Evolutionary conservation across 331 rosid species (phyloP).

Genomic region (Quercus tomentella): DNA sequence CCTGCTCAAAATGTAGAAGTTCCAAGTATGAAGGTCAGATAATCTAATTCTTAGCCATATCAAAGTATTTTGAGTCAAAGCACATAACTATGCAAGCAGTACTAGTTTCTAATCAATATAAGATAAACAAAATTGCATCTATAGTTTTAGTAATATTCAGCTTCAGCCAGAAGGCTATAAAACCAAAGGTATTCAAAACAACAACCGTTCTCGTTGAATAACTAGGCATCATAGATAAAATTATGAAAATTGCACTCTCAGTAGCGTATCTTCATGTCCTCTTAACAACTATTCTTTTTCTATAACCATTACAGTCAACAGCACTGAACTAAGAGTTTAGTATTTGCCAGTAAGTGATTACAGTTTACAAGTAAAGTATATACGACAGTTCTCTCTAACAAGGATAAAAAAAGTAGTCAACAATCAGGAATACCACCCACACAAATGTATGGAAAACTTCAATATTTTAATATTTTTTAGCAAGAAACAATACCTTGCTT

Average conservation of each 20-base stretch:
- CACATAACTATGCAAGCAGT: background rate
- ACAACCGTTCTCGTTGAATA: background rate
- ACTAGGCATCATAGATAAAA: background rate
- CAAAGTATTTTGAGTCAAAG: background rate
- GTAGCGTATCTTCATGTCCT: background rate
- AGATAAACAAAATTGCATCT: background rate
- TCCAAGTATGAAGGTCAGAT: slow-evolving; percentile 1
- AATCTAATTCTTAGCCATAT: background rate
- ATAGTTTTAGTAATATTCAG: background rate
- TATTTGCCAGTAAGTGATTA: background rate
- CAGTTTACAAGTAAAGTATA: background rate
- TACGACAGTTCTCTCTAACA: background rate
- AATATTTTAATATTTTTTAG: background rate
- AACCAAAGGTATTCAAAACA: background rate
- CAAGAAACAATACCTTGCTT: slow-evolving; percentile 63
- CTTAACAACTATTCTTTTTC: background rate
- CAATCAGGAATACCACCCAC: background rate
- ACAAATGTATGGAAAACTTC: background rate
- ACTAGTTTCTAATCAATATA: background rate
- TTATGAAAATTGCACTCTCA: background rate
- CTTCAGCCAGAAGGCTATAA: background rate
- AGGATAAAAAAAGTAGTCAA: background rate
- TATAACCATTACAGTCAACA: background rate
- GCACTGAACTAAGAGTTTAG: background rate
- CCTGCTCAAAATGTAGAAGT: slow-evolving; percentile 42